Conservation (phyloP, 2,329 filamentous ascomycete genomes). For the Amauroascus niger region DNA sequence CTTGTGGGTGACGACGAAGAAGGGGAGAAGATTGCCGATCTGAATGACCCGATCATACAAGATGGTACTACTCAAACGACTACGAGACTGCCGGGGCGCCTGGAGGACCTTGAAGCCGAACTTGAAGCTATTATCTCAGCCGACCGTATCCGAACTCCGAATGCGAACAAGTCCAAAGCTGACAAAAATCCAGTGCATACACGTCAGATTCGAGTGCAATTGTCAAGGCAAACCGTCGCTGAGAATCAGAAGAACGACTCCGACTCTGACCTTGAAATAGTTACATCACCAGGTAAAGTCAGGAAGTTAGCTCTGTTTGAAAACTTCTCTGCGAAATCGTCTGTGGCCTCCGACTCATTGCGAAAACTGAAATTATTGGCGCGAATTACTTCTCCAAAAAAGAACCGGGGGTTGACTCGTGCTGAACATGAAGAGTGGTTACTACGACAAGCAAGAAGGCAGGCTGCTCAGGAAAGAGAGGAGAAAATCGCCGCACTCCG, state of each 20-base stretch:
- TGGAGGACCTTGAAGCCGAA: not conserved
- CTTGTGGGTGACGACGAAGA: constrained; percentile 3
- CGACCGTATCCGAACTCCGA: not conserved
- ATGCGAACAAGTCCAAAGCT: not conserved
- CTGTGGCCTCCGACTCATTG: constrained; percentile 45
- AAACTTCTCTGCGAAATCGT: constrained; percentile 53
- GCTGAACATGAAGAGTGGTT: constrained; percentile 60
- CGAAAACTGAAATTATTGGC: constrained; percentile 64
- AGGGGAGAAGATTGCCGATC: not conserved
- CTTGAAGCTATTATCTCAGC: not conserved
- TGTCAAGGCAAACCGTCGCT: constrained; percentile 32
- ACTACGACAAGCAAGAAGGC: constrained; percentile 62
- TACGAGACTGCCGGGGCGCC: not conserved
- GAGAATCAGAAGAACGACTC: constrained; percentile 34
- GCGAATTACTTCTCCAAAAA: constrained; percentile 53
- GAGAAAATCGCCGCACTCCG: constrained; percentile 66
- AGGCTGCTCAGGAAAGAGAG: constrained; percentile 67
- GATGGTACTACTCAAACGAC: not conserved
- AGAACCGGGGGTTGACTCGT: constrained; percentile 51
- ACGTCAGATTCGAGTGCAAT: constrained; percentile 32
- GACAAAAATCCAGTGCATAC: not conserved
- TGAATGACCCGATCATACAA: not conserved
- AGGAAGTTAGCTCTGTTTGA: constrained; percentile 56
- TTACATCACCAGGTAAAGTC: constrained; percentile 37
- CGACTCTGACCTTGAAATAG: constrained; percentile 53